Evolutionary conservation across 768 basidiomycete genomes (phyloP), one percentile per base, ranked within the genome.

Genomic region (Macrocybe gigantea): DNA sequence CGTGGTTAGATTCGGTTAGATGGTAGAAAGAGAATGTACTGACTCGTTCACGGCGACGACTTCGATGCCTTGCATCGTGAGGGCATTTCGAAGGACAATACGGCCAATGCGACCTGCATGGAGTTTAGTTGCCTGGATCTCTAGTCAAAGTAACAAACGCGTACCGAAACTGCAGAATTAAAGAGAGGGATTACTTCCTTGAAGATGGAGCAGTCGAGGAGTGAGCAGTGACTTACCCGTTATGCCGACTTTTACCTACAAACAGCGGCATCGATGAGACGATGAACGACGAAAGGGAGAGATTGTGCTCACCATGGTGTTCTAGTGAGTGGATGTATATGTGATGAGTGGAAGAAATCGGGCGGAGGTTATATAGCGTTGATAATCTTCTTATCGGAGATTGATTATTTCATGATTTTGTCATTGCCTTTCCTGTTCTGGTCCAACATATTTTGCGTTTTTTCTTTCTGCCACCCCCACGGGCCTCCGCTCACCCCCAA

Each of bases 41-140:
- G 59, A 94, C 90, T 95, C 93, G 77, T 98, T 97, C 61, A 98
- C 70, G 49, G 93, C 93, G 54, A 93, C 84, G 63, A 99, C 82
- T n/a, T 92, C 72, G 64, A 93, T 77, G 45, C 83, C 82, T 47
- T 73, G 66, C 62, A 79, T 71, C n/a, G 81, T 73, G 58, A 96
- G 77, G 44, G 94, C 93, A 77, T 97, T 97, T 59, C 96, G 88
- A 69, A 88, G 77, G 56, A 98, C 96, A 67, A 98, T 95, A 72
- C 96, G 95, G 69, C 96, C 95, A 65, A 98, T 98, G 78, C 96
- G 95, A 78, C 95, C 95, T 93, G 47, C 8, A 42, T 14, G 31
- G 41, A 5, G 36, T 61, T n/a, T 58, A 39, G 22, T 5, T 55
- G 34, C 43, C 32, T 29, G 11, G 6, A n/a, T 38, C 9, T 10